Conservation (phyloP, 176 grass and related monocot genomes). For the Musa troglodytarum region DNA sequence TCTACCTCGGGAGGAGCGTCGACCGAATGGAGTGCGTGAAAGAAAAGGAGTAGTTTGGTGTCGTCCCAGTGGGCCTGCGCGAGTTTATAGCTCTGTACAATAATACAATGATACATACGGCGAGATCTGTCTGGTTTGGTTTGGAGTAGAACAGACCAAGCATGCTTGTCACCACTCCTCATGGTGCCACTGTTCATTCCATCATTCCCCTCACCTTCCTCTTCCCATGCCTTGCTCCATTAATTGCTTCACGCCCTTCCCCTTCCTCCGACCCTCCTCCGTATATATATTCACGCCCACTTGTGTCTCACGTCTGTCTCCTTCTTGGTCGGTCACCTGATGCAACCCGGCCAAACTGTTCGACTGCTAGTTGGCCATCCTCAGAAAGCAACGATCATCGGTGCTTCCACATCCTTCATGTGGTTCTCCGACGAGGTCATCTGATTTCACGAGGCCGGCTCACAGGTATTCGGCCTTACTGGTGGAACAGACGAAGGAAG, state of each 20-base stretch:
- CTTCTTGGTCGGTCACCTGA: too few relatives aligned
- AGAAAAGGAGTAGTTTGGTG: slow-evolving; percentile 21
- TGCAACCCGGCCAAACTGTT: too few relatives aligned
- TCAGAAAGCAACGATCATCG: too few relatives aligned
- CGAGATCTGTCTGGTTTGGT: neutral
- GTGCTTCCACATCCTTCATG: too few relatives aligned
- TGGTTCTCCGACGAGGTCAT: too few relatives aligned
- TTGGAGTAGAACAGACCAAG: neutral
- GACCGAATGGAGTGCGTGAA: slow-evolving; percentile 1
- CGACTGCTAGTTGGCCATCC: too few relatives aligned
- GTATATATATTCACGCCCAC: neutral
- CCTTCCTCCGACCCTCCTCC: slow-evolving; percentile 24
- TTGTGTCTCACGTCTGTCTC: too few relatives aligned
- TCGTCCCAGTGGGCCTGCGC: slow-evolving; percentile 15
- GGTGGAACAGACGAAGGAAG: neutral
- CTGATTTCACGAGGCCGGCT: too few relatives aligned
- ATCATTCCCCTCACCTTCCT: slow-evolving; percentile 71
- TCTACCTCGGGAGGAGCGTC: neutral
- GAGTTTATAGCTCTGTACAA: neutral
- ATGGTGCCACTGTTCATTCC: slow-evolving; percentile 24
- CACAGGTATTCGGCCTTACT: too few relatives aligned
- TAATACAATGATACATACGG: neutral
- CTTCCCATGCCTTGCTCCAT: slow-evolving; percentile 40
- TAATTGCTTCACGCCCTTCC: slow-evolving; percentile 13
- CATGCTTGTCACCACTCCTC: slow-evolving; percentile 7